phyloP scores from a whole-genome alignment of 768 basidiomycete genomes.

The Leccinum longicurvipes region DNA sequence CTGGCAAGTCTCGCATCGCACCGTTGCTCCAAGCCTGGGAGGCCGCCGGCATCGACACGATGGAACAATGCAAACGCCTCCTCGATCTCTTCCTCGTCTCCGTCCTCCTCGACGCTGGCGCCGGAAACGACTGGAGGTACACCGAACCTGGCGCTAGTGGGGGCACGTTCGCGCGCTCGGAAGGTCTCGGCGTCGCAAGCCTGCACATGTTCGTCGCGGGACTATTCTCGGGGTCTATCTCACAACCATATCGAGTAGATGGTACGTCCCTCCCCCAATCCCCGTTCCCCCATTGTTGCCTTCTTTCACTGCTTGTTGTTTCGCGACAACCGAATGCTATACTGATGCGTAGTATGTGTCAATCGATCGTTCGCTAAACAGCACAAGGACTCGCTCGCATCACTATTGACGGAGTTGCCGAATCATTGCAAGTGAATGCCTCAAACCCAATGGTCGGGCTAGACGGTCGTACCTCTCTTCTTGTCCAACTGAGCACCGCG shows the following conservation, averaged over 20 bases:
- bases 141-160: constrained; percentile 53
- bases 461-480: constrained; percentile 77
- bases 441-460: constrained; percentile 88
- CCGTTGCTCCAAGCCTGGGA: constrained; percentile 61
- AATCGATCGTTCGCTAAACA: constrained; percentile 28
- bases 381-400: constrained; percentile 69
- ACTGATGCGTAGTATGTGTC: constrained; percentile 13
- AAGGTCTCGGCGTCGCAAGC: constrained; percentile 87
- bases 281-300: not conserved
- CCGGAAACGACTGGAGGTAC: constrained; percentile 80
- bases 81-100: constrained; percentile 90
- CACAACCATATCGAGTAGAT: constrained; percentile 72
- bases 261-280: constrained; percentile 44
- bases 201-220: constrained; percentile 86
- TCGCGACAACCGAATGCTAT: not conserved
- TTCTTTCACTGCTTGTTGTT: not conserved
- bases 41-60: constrained; percentile 37
- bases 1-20: constrained; percentile 58
- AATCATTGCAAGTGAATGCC: constrained; percentile 75
- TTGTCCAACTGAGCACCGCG: constrained; percentile 70
- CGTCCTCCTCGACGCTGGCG: constrained; percentile 93
- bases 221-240: constrained; percentile 62
- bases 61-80: constrained; percentile 66
- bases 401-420: constrained; percentile 53
- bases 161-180: constrained; percentile 58